Base-by-base conservation (phyloP, 2,329 filamentous ascomycete genomes). In the Cladophialophora psammophila region DNA sequence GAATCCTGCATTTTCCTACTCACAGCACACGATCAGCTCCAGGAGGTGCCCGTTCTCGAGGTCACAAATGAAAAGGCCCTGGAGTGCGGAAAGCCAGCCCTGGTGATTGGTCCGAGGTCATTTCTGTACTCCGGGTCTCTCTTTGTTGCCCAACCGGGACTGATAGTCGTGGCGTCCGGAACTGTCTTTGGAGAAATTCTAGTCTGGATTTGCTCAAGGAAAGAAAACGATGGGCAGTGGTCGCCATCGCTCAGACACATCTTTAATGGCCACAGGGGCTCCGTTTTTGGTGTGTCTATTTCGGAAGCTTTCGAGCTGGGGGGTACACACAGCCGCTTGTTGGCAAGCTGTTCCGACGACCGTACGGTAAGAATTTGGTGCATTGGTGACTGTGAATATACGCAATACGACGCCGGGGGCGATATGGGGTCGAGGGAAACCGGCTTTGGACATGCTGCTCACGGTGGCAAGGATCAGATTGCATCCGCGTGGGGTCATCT, bases 141-240 rank as follows among this genome's bases (percentile, higher is more conserved):
- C 18, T 80, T 84, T 45, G 92, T 90, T 85, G 78, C 88, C 7
- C 83, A 84, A 6, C 62, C 78, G 5, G 81, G 83, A 53, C 82
- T 83, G 60, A 82, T 96, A 54, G 84, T 97, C 20, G 86, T 97
- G 59, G 92, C 93, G 6, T 91, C 91, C 2, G 95, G 95, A 0
- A 98, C 95, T 0, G 93, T 94, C 0, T 98, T 98, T 78, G 95
- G 95, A 2, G 94, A 98, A 77, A 91, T 99, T 38, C 84, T 97
- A 42, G 86, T 96, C 15, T 98, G 95, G 95, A 91, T 89, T 71
- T 93, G 88, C 72, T 79, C 81, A 55, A 72, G 54, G 48, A 62
- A 72, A 13, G 55, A 65, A 18, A 55, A 65, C 13, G 64, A 57
- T 8, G 36, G 69, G 9, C 56, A 71, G 40, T 75, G 75, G 34